phyloP scores from a whole-genome alignment of 192 early-diverging fungal species.

The Gamsiella multidivaricata region DNA sequence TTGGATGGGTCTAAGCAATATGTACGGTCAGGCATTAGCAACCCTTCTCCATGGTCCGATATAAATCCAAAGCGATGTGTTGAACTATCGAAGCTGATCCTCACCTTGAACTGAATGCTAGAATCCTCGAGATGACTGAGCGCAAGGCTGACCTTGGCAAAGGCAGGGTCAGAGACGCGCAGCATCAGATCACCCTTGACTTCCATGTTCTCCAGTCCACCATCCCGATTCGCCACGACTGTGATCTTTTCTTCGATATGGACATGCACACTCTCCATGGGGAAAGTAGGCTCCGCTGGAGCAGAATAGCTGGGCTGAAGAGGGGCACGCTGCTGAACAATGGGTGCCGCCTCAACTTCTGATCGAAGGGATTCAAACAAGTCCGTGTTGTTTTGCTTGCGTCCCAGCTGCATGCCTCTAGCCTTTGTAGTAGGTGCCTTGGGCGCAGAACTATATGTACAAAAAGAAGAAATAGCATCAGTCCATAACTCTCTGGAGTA shows the following conservation, averaged over 20 bases:
- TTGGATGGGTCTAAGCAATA: slow-evolving; percentile 97
- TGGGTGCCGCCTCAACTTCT: slow-evolving; percentile 71
- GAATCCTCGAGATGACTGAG: slow-evolving; percentile 69
- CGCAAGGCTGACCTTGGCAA: slow-evolving; percentile 70
- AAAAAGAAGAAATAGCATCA: not conserved
- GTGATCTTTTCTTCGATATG: slow-evolving; percentile 90
- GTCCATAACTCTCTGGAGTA: not conserved
- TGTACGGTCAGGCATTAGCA: too few relatives aligned
- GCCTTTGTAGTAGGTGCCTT: slow-evolving; percentile 62
- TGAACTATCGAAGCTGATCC: not conserved
- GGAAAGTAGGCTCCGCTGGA: slow-evolving; percentile 45
- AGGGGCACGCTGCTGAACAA: slow-evolving; percentile 9
- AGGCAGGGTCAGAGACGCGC: slow-evolving; percentile 76
- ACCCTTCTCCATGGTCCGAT: not conserved
- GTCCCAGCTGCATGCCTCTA: slow-evolving; percentile 95
- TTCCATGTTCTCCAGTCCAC: slow-evolving; percentile 91
- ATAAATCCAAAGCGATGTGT: not conserved
- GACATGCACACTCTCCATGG: slow-evolving; percentile 84
- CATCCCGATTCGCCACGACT: slow-evolving; percentile 86
- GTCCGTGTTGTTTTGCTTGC: slow-evolving; percentile 84
- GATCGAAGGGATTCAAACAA: slow-evolving; percentile 85
- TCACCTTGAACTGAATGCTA: slow-evolving; percentile 86
- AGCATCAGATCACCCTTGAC: slow-evolving; percentile 93
- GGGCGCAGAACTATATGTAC: slow-evolving; percentile 37
- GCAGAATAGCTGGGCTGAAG: slow-evolving; percentile 31